Base-by-base conservation (phyloP, 2,329 filamentous ascomycete species). In the Trichoderma pleuroti region DNA sequence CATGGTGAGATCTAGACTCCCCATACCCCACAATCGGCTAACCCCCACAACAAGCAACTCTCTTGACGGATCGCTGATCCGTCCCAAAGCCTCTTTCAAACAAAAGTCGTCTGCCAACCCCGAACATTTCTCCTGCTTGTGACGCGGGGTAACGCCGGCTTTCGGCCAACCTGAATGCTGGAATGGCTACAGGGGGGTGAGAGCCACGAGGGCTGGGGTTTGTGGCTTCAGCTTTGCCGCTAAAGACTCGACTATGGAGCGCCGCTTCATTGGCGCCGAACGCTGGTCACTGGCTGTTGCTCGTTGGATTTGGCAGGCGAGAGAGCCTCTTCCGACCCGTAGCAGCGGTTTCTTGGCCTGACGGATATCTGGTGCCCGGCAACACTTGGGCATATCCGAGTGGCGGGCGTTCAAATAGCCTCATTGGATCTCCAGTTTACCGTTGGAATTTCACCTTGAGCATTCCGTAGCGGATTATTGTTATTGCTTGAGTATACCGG, bases 1-100 rank as follows among this genome's bases (percentile, higher is more conserved):
- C 65, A 28, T 52, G 65, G 18, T 54, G 36, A 62, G 67, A 62
- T 69, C 67, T 54, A 39, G 67, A 69, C 67, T 62, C 67, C 57
- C 67, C 59, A 49, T 69, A 69, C 67, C 67, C 67, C 67, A 62
- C 67, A 69, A 69, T 69, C 59, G 67, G 67, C 67, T 62, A 69
- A 61, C 57, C 59, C 67, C 67, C 67, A 52, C 30, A 61, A 62
- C 6, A 54, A 32, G 26, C 36, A 30, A 60, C n/a, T 54, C 64
- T 30, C 32, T 59, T 46, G 21, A 56, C 63, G 63, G 63, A 66
- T 66, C 63, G 34, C 21, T 30, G 42, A 64, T 52, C 62, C 62
- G 62, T 64, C 28, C 26, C 26, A 63, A 36, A n/a, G 32, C 12
- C 52, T 60, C 54, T 39, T 39, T 32, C 24, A 24, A 24, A 60